Percentiles rank a stretch among this genome's conserved stretches.
These are phyloP conservation scores for Lasiodiplodia theobromae DNA, from an alignment of 2,329 filamentous ascomycete species.

Conservation along the genomic window DNA sequence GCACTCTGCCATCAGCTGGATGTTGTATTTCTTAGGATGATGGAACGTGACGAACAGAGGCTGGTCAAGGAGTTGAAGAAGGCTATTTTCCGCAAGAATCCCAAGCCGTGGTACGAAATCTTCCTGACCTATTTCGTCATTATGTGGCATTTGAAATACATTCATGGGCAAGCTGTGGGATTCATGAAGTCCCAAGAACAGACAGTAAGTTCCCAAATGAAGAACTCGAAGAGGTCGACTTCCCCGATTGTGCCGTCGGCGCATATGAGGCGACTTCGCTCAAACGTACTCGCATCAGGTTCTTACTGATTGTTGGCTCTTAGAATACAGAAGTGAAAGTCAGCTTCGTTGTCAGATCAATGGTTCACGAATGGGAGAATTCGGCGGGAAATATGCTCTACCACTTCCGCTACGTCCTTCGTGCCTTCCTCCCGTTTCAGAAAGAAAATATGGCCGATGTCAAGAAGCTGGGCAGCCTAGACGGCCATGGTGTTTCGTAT, in stretches of 20 bases:
- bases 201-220: background rate
- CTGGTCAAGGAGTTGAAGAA: slow-evolving; percentile 39
- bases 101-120: slow-evolving; percentile 48
- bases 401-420: slow-evolving; percentile 43
- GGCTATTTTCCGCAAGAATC: slow-evolving; percentile 42
- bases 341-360: slow-evolving; percentile 22
- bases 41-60: background rate
- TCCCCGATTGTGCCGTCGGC: slow-evolving; percentile 38
- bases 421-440: slow-evolving; percentile 44
- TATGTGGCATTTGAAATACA: slow-evolving; percentile 47
- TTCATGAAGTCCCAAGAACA: slow-evolving; percentile 39
- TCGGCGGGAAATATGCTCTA: slow-evolving; percentile 42
- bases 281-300: slow-evolving; percentile 16
- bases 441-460: slow-evolving; percentile 33
- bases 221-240: slow-evolving; percentile 37
- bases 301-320: background rate
- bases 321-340: background rate
- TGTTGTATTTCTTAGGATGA: background rate
- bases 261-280: slow-evolving; percentile 27
- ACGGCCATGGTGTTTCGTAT: background rate
- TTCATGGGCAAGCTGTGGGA: slow-evolving; percentile 41
- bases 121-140: slow-evolving; percentile 46
- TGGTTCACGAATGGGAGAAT: slow-evolving; percentile 46
- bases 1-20: background rate
- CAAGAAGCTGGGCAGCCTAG: background rate